Conservation (phyloP, 495 filamentous ascomycete species). For the Hyaloscypha bicolor region DNA sequence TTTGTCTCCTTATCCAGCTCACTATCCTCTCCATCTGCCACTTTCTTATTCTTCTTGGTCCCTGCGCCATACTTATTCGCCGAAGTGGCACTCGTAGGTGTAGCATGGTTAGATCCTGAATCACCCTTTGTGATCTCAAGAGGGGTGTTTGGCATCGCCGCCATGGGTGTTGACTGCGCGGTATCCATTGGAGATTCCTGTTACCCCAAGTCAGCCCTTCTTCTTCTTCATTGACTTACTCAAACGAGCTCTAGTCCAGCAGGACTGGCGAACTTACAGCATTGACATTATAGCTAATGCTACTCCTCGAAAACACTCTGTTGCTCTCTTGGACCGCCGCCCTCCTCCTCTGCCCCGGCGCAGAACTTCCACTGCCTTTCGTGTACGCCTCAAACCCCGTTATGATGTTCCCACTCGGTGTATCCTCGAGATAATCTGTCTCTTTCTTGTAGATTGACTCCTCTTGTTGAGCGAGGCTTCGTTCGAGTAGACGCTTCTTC, state of each 20-base stretch:
- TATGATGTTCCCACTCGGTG: slow-evolving; percentile 90
- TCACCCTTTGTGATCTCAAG: slow-evolving; percentile 43
- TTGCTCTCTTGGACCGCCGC: slow-evolving; percentile 52
- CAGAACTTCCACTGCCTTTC: slow-evolving; percentile 63
- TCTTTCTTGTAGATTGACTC: slow-evolving; percentile 85
- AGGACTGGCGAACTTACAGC: slow-evolving; percentile 37
- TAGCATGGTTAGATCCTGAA: slow-evolving; percentile 41
- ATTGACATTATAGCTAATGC: slow-evolving; percentile 54
- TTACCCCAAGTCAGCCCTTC: slow-evolving; percentile 5
- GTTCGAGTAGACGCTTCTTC: slow-evolving; percentile 45
- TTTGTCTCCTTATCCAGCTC: slow-evolving; percentile 44
- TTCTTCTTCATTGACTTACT: not conserved
- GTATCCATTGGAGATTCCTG: slow-evolving; percentile 27
- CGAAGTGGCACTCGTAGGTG: slow-evolving; percentile 47
- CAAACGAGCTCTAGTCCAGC: not conserved
- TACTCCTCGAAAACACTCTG: slow-evolving; percentile 62
- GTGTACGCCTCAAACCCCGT: slow-evolving; percentile 97
- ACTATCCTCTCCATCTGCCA: slow-evolving; percentile 48
- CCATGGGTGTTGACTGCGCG: slow-evolving; percentile 28
- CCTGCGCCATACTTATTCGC: slow-evolving; percentile 34
- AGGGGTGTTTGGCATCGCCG: slow-evolving; percentile 47
- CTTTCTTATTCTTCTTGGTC: slow-evolving; percentile 46
- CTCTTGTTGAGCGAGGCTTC: slow-evolving; percentile 53
- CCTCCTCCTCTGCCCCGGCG: slow-evolving; percentile 47
- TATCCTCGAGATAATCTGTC: slow-evolving; percentile 87